Conservation (phyloP, 1,139 yeast genomes). For the Saccharomyces hybrid region DNA sequence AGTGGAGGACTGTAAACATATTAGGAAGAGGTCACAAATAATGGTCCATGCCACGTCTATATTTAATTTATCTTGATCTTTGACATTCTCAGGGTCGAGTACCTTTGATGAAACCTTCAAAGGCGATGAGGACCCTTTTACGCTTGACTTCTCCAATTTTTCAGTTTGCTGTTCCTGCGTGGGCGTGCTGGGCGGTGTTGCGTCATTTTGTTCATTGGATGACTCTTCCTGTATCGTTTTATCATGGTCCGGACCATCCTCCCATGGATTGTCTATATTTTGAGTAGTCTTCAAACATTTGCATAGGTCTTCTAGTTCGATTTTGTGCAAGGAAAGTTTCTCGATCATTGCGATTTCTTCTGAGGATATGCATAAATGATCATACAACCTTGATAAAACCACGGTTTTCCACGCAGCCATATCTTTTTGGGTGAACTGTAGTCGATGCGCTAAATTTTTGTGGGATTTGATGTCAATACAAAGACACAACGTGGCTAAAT, state of each 20-base stretch:
- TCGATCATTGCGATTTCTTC: slow-evolving; percentile 88
- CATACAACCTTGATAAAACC: slow-evolving; percentile 62
- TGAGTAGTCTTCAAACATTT: slow-evolving; percentile 45
- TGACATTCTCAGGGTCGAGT: slow-evolving; percentile 33
- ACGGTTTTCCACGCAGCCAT: slow-evolving; percentile 81
- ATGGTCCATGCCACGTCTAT: slow-evolving; percentile 90
- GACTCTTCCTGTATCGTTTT: background rate
- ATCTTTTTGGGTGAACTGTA: slow-evolving; percentile 68
- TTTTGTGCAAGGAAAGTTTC: slow-evolving; percentile 74
- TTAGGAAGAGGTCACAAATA: slow-evolving; percentile 77
- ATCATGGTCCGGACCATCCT: slow-evolving; percentile 11
- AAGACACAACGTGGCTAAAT: slow-evolving; percentile 53
- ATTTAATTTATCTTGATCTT: slow-evolving; percentile 37
- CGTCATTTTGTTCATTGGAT: background rate
- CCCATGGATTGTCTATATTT: slow-evolving; percentile 37
- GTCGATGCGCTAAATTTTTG: slow-evolving; percentile 45
- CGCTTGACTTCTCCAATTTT: background rate
- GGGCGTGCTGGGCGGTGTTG: background rate
- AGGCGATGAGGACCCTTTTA: background rate
- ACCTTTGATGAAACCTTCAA: slow-evolving; percentile 15
- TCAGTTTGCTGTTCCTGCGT: background rate
- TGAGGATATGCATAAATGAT: slow-evolving; percentile 65
- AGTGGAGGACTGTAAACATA: slow-evolving; percentile 72
- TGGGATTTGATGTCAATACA: slow-evolving; percentile 40
- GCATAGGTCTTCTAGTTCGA: slow-evolving; percentile 63